A percentile compares a stretch with the other conserved stretches of the same genome.
Conservation (phyloP, 768 basidiomycete genomes). For the Postia placenta region DNA sequence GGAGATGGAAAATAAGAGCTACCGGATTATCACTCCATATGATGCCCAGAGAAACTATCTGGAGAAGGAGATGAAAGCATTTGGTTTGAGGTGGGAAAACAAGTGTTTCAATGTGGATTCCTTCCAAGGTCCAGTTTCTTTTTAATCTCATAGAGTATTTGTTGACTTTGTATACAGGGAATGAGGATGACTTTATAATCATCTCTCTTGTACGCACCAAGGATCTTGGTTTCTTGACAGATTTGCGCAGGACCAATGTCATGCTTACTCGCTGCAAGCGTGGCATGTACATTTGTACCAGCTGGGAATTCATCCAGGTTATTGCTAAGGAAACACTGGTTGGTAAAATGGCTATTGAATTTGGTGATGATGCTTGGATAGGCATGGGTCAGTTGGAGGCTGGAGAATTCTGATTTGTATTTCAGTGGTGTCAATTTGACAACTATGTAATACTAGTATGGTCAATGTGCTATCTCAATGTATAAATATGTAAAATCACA, state of each 20-base stretch:
- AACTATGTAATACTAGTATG: background rate
- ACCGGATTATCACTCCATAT: conserved; percentile 76
- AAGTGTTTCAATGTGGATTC: conserved; percentile 75
- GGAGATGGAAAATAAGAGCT: conserved; percentile 42
- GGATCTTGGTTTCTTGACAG: conserved; percentile 61
- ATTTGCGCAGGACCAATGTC: conserved; percentile 71
- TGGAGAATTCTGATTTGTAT: background rate
- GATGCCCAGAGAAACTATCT: conserved; percentile 61
- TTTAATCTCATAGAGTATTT: conserved; percentile 3
- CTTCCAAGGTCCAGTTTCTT: conserved; percentile 57
- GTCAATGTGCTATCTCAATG: too few species aligned
- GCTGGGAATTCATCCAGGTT: conserved; percentile 48
- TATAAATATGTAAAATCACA: too few species aligned
- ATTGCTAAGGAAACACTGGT: conserved; percentile 42
- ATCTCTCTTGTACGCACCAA: conserved; percentile 63
- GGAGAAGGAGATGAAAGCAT: conserved; percentile 46
- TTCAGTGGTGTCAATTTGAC: background rate
- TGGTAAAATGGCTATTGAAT: conserved; percentile 31
- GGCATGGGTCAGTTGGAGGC: background rate
- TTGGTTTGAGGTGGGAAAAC: conserved; percentile 53
- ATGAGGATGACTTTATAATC: conserved; percentile 76
- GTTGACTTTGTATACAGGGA: conserved; percentile 41
- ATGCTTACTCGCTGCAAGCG: conserved; percentile 79
- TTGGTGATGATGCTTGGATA: conserved; percentile 29
- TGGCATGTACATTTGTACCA: conserved; percentile 73